Evolutionary conservation across 345 rosid species (phyloP), one percentile per base, ranked within the genome.

Genomic region (Odontarrhena argentea): DNA sequence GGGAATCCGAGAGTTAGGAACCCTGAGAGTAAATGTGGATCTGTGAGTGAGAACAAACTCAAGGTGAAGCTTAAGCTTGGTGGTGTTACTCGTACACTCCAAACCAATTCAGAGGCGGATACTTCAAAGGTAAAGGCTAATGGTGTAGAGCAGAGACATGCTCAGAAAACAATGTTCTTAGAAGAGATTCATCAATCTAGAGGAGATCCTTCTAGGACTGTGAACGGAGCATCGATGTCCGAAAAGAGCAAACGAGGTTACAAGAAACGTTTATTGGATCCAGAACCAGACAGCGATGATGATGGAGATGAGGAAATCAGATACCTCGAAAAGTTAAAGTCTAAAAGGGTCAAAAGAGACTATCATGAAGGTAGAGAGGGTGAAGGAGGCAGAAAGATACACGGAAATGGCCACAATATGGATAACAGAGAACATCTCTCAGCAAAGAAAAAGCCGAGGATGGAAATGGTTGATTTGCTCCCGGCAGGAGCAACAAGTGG

Each of bases 31-130:
- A 56, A 42, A 14, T 67, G 44, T 62, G 71, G 65, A 63, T 68
- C 67, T 30, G 80, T 63, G n/a, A 75, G 42, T 73, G 88, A 82
- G 50, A 88, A 77, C 68, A 77, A 78, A 55, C 77, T 83, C 58
- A 88, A 84, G 70, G 79, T 86, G 34, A 88, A 83, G 83, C 79
- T 83, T 60, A 88, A 81, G 78, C 79, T 86, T 56, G 84, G 86
- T 63, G 85, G 86, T 69, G 80, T 76, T 55, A 70, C 82, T 6
- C 87, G 71, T 60, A 80, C 81, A 8, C 65, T 88, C 54, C 84
- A 80, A 26, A 70, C 89, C 42, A 77, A 73, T 41, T 79, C 87
- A 10, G 52, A 68, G 2, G 14, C 69, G 9, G 68, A 65, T 71
- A 13, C 0, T 18, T 73, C 12, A 11, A 79, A 79, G 61, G 78